Evolutionary conservation across 306 rosid species (phyloP).

Genomic region (Quercus rubra): DNA sequence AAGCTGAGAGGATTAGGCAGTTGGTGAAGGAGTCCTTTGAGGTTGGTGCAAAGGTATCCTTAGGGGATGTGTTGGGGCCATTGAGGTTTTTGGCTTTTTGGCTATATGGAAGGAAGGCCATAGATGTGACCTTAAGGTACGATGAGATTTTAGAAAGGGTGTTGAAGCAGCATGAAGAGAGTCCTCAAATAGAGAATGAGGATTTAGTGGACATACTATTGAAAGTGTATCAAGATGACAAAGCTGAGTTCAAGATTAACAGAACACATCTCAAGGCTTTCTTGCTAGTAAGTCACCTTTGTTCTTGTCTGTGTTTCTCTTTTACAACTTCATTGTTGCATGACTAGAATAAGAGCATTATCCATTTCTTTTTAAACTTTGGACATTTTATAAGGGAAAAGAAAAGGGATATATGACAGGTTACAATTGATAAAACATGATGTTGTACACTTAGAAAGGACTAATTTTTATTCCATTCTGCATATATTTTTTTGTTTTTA

Average conservation of each 20-base stretch:
- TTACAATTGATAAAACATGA: too few relatives aligned
- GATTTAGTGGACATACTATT: slow-evolving; percentile 44
- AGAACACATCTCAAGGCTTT: slow-evolving; percentile 47
- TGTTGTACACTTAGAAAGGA: too few relatives aligned
- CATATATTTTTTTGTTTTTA: too few relatives aligned
- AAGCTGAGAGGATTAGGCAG: slow-evolving; percentile 36
- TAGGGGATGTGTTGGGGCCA: slow-evolving; percentile 54
- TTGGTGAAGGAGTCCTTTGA: slow-evolving; percentile 32
- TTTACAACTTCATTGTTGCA: too few relatives aligned
- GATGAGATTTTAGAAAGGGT: slow-evolving; percentile 47
- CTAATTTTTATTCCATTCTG: too few relatives aligned
- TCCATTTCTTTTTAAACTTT: too few relatives aligned
- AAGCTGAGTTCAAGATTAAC: slow-evolving; percentile 45
- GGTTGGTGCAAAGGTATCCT: slow-evolving; percentile 34
- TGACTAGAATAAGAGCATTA: too few relatives aligned
- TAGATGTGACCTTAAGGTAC: slow-evolving; percentile 30
- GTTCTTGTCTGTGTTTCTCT: too few relatives aligned
- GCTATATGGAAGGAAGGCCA: slow-evolving; percentile 41
- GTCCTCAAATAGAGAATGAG: slow-evolving; percentile 22
- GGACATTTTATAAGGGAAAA: too few relatives aligned
- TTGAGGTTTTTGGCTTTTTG: slow-evolving; percentile 34
- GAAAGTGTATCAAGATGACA: slow-evolving; percentile 37
- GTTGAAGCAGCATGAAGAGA: slow-evolving; percentile 41
- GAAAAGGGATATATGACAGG: too few relatives aligned
- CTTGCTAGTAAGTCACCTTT: slow-evolving; percentile 27